Conservation (phyloP, 345 rosid species). For the Linum trigynum region DNA sequence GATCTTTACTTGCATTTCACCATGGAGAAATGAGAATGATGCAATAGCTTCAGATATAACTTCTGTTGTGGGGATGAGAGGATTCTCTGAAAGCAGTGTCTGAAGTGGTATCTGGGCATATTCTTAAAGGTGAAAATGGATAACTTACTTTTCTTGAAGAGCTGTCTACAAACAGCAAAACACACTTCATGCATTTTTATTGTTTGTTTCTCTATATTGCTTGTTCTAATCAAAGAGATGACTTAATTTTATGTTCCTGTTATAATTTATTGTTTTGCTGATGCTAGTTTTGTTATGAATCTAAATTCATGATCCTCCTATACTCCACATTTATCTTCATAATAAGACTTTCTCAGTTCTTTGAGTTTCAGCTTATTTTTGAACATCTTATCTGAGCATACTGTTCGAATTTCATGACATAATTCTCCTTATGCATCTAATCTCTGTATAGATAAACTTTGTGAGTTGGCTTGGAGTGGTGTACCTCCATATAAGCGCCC, state of each 20-base stretch:
- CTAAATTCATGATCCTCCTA: background rate
- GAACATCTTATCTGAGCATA: no score
- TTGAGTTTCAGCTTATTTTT: background rate
- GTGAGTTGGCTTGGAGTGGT: constrained; percentile 96
- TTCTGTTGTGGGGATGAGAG: no score
- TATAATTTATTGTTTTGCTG: background rate
- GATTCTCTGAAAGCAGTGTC: no score
- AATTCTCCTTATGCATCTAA: background rate
- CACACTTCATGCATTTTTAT: no score
- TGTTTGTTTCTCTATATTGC: no score
- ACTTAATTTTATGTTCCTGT: no score
- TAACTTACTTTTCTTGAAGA: no score
- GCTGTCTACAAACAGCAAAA: no score
- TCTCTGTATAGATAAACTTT: constrained; percentile 58
- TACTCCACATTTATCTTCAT: background rate
- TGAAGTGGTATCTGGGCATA: no score
- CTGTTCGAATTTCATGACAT: background rate
- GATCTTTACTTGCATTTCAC: background rate
- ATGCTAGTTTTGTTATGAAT: background rate
- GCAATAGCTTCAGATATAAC: background rate
- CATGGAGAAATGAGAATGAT: background rate
- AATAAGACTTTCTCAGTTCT: no score
- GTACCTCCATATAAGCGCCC: constrained; percentile 91
- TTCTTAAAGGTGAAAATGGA: no score
- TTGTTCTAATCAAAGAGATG: background rate